Evolutionary conservation across 306 rosid genomes (phyloP).

Genomic region (Glycyrrhiza uralensis): DNA sequence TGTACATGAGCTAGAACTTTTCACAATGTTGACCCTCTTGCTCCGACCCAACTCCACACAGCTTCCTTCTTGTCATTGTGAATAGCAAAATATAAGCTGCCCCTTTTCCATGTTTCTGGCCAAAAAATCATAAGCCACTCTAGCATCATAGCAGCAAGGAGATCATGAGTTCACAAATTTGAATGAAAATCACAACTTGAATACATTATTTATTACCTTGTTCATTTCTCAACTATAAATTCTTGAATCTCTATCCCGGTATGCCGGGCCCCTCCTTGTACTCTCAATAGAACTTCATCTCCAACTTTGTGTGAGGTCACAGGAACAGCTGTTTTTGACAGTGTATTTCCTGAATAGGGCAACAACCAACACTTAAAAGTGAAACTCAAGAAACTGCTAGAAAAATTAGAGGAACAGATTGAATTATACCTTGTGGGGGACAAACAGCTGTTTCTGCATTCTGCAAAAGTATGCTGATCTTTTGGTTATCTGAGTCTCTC

Average conservation of each 20-base stretch:
- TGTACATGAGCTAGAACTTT: conserved; percentile 16
- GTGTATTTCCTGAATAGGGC: conserved; percentile 38
- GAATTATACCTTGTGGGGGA: conserved; percentile 52
- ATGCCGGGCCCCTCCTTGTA: conserved; percentile 92
- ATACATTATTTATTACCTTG: neutral
- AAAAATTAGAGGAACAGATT: neutral
- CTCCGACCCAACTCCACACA: neutral
- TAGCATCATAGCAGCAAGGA: neutral
- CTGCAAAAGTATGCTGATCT: conserved; percentile 65
- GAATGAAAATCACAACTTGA: conserved; percentile 7
- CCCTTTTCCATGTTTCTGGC: conserved; percentile 9
- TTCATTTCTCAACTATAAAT: conserved; percentile 85
- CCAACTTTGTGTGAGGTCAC: conserved; percentile 78
- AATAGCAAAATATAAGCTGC: neutral
- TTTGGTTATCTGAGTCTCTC: conserved; percentile 49
- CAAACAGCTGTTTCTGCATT: conserved; percentile 88
- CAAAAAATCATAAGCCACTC: no score
- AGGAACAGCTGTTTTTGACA: conserved; percentile 47
- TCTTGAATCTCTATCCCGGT: conserved; percentile 91
- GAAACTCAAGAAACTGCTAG: conserved; percentile 2
- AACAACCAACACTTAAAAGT: neutral
- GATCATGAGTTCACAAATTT: conserved; percentile 24
- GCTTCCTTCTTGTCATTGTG: neutral
- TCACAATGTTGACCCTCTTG: conserved; percentile 25
- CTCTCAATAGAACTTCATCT: conserved; percentile 64